Conservation (phyloP, 495 filamentous ascomycete genomes). For the Aspergillus bertholletiae region DNA sequence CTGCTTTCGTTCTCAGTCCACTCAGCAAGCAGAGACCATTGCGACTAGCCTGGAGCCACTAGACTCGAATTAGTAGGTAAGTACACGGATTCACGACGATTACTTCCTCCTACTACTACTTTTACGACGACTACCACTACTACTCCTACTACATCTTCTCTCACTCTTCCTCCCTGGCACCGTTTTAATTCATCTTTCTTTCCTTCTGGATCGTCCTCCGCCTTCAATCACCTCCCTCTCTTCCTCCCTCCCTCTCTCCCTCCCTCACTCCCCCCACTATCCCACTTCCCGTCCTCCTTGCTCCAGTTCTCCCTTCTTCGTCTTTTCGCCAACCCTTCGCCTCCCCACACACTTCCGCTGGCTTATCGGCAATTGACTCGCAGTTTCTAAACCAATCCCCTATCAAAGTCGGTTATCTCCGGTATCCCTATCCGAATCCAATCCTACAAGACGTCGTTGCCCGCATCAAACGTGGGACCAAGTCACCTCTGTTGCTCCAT, state of each 20-base stretch:
- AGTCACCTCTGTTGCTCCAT: neutral
- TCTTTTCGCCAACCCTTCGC: slow-evolving; percentile 3
- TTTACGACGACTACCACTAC: neutral
- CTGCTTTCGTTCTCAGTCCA: neutral
- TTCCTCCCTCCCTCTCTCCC: slow-evolving; percentile 3
- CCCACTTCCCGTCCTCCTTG: slow-evolving; percentile 2
- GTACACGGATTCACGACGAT: neutral
- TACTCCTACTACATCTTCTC: neutral
- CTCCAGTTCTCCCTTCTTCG: slow-evolving; percentile 1
- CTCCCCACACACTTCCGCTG: slow-evolving; percentile 1
- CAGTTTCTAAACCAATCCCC: no score
- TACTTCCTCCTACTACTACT: neutral
- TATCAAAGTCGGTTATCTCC: slow-evolving; percentile 33
- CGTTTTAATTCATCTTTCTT: neutral
- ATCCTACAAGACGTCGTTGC: slow-evolving; percentile 1
- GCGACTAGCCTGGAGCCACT: neutral
- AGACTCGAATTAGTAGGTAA: neutral
- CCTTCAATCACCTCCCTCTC: neutral
- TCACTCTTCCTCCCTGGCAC: no score
- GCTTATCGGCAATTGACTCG: slow-evolving; percentile 31
- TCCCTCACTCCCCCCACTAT: slow-evolving; percentile 6
- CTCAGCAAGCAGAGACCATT: neutral
- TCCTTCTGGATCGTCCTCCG: neutral
- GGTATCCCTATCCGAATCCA: slow-evolving; percentile 20
- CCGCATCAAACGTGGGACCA: neutral